Evolutionary conservation across 331 rosid species (phyloP), one percentile per base, ranked within the genome.

Genomic region (Cydonia oblonga): DNA sequence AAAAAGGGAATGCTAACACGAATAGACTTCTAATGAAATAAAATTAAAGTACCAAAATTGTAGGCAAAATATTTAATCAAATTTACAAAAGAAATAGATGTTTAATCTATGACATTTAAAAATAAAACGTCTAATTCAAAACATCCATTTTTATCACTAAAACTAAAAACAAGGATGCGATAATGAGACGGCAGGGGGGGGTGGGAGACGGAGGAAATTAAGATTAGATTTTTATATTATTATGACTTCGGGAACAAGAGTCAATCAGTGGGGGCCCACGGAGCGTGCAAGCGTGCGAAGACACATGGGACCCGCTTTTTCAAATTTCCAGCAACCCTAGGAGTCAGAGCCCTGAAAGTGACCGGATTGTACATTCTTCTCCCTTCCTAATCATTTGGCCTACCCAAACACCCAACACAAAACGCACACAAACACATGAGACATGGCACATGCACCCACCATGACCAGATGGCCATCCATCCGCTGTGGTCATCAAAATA

Each of bases 251-350:
- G 16, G 19, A 22, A 24, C 16, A 11, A 3, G 71, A 22, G 90
- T 84, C 81, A 84, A 84, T 85, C 75, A 14, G 79, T 79, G 75
- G 89, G 54, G 89, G 66, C 70, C 89, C 85, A 81, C 61, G 40
- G 61, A 75, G 92, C 92, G 95, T 84, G 96, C 96, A 88, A 81
- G 96, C 95, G 90, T 87, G 95, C 87, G 79, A 76, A 4, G 67
- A 83, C 87, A 81, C 6, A 7, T 30, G 14, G 91, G 92, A 29
- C 85, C 90, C 84, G 80, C 54, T 15, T 28, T 58, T 64, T 76
- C 73, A 60, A 61, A 16, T 5, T 72, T 40, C 59, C 70, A 7
- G 61, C 80, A 66, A 58, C 72, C 92, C 78, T 85, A 53, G 60
- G 86, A 90, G 96, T 88, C 95, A 90, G 96, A 88, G 89, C 92